Base-by-base conservation (phyloP, 176 grass and related monocot species). In the Cenchrus fungigraminus region DNA sequence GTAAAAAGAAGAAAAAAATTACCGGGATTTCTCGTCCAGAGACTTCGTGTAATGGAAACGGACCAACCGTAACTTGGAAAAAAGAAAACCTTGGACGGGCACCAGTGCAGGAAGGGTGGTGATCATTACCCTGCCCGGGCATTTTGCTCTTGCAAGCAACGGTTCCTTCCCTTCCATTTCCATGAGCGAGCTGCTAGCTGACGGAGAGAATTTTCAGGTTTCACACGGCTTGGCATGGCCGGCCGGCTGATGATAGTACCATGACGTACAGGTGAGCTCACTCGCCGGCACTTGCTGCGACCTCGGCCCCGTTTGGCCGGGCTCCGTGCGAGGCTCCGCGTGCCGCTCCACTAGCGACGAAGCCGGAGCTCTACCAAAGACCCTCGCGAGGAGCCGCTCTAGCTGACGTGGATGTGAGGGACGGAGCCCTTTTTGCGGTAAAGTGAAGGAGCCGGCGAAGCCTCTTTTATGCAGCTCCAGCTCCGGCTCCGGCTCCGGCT, bases 81-180 rank as follows among this genome's bases (percentile, higher is more conserved):
- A 25, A 25, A 25, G 22, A 25, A 25, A 25, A 25, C 22, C 22
- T 25, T 25, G 45, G 72, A 83, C 44, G 43, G 17, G 47, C 47
- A 12, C 31, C 65, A 17, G 1, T 17, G 40, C 7, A 55, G 50
- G 52, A 46, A n/a, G 8, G 6, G 55, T 37, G 51, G 51, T 12
- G 76, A 67, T 53, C 62, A 76, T 89, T 60, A 6, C 59, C n/a
- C n/a, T 3, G 55, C 59, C 9, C 9, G 56, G 47, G 25, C 3
- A 51, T 59, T 53, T 79, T 79, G 51, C 65, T 68, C 88, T 83
- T 87, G 14, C 14, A 90, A 90, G 84, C 80, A 14, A 79, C 84
- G 79, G 4, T n/a, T 71, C 72, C 77, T 40, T 40, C 37, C 37
- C 37, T 40, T 40, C 37, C 37, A 69, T 40, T 40, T 4, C 37